A percentile compares a stretch with the other conserved stretches of the same genome.
These are phyloP conservation scores for Saccharomyces eubayanus DNA, from an alignment of 805 yeast genomes.

Conservation along the genomic window DNA sequence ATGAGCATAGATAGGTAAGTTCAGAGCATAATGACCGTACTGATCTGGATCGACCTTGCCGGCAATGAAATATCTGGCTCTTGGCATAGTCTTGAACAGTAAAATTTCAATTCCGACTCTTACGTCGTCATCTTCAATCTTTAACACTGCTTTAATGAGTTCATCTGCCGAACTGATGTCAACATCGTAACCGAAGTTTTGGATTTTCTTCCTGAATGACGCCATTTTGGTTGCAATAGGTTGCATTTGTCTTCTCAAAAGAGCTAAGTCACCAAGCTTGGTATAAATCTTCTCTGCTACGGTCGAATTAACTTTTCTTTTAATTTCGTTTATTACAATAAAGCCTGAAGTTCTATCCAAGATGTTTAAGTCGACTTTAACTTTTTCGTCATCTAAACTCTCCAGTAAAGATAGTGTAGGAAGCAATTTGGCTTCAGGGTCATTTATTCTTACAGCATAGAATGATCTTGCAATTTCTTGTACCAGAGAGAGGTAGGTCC, in stretches of 20 bases:
- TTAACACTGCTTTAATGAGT: conserved; percentile 61
- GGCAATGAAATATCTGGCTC: conserved; percentile 83
- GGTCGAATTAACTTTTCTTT: conserved; percentile 72
- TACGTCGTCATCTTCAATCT: conserved; percentile 50
- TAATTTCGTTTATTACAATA: conserved; percentile 62
- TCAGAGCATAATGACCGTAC: conserved; percentile 71
- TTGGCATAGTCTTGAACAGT: conserved; percentile 68
- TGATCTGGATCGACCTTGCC: conserved; percentile 77
- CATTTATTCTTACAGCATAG: conserved; percentile 20
- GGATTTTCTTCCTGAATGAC: conserved; percentile 63
- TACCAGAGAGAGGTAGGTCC: conserved; percentile 11
- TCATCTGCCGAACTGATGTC: conserved; percentile 69
- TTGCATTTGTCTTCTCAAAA: conserved; percentile 78
- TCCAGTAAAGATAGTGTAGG: conserved; percentile 58
- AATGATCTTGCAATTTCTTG: conserved; percentile 21
- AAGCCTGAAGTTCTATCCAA: conserved; percentile 53
- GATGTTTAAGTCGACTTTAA: conserved; percentile 61
- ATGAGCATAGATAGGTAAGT: conserved; percentile 82
- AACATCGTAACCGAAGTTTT: conserved; percentile 54
- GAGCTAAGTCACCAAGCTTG: conserved; percentile 67
- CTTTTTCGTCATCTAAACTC: conserved; percentile 79
- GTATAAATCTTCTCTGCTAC: conserved; percentile 76
- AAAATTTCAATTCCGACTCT: conserved; percentile 73
- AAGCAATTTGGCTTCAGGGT: conserved; percentile 8
- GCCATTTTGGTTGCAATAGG: conserved; percentile 80